These are phyloP conservation scores for Neurospora sp. DNA, from an alignment of 495 filamentous ascomycete species.

Conservation along the genomic window DNA sequence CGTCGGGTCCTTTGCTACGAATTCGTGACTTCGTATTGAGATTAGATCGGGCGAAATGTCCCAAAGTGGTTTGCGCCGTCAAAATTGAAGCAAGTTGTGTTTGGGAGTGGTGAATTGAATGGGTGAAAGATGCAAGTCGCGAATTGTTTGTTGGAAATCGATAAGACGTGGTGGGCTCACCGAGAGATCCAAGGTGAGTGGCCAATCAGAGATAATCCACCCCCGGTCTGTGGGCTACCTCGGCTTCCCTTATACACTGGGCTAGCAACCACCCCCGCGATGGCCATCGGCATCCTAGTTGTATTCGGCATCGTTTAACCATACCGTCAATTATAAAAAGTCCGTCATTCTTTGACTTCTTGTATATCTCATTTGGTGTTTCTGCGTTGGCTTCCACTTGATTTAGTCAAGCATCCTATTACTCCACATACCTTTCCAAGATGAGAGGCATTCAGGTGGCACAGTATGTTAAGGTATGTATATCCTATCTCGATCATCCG, in stretches of 20 bases:
- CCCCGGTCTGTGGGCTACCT: slow-evolving; percentile 20
- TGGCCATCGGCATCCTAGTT: background rate
- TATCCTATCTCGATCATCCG: background rate
- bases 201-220: slow-evolving; percentile 12
- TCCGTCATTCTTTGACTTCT: background rate
- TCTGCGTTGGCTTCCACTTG: background rate
- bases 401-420: background rate
- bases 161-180: slow-evolving; percentile 7
- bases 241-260: background rate
- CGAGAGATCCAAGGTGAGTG: slow-evolving; percentile 13
- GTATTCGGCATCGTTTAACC: background rate
- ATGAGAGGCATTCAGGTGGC: slow-evolving; percentile 83
- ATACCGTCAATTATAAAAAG: background rate
- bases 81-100: background rate
- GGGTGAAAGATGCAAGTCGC: background rate
- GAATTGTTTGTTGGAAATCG: background rate
- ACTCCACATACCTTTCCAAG: background rate
- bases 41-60: background rate
- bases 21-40: background rate
- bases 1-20: background rate
- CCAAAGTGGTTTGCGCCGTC: background rate
- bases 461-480: slow-evolving; percentile 63
- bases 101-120: background rate
- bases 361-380: background rate
- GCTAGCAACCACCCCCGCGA: background rate